Evolutionary conservation across 441 rosid genomes (phyloP).

Genomic region (Pelargonium myrrhifolium): DNA sequence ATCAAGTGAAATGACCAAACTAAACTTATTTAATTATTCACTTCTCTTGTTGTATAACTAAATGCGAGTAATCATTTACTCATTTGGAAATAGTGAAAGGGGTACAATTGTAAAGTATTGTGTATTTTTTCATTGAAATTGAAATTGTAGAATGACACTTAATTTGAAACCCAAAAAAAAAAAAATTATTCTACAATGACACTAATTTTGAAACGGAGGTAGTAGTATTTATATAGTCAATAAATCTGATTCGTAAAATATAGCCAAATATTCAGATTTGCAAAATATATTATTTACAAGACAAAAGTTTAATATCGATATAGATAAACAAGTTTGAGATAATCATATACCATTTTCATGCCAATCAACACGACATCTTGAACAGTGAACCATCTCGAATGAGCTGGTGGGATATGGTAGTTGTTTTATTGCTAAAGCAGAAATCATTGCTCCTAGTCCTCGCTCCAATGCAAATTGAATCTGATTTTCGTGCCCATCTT

Average conservation of each 20-base stretch:
- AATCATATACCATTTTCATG: conserved; percentile 69
- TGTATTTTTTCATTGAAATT: too few species aligned
- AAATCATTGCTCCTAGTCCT: conserved; percentile 83
- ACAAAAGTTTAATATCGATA: background rate
- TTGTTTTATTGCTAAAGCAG: conserved; percentile 78
- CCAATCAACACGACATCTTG: conserved; percentile 95
- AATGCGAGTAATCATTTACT: too few species aligned
- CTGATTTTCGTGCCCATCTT: conserved; percentile 92
- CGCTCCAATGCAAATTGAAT: conserved; percentile 95
- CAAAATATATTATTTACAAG: background rate
- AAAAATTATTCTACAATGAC: too few species aligned
- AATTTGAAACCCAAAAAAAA: too few species aligned
- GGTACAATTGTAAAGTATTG: too few species aligned
- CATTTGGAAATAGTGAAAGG: too few species aligned
- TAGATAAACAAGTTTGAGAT: conserved; percentile 5
- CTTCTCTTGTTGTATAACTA: too few species aligned
- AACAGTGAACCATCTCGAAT: conserved; percentile 96
- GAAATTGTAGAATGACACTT: too few species aligned
- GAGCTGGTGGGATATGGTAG: conserved; percentile 80
- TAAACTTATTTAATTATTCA: too few species aligned
- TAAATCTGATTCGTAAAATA: background rate
- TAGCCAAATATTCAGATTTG: background rate
- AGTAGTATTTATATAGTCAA: background rate
- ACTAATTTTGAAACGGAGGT: background rate
- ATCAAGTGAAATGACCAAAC: too few species aligned